Conservation (phyloP, 2,329 filamentous ascomycete species). For the Lasiodiplodia citricola region DNA sequence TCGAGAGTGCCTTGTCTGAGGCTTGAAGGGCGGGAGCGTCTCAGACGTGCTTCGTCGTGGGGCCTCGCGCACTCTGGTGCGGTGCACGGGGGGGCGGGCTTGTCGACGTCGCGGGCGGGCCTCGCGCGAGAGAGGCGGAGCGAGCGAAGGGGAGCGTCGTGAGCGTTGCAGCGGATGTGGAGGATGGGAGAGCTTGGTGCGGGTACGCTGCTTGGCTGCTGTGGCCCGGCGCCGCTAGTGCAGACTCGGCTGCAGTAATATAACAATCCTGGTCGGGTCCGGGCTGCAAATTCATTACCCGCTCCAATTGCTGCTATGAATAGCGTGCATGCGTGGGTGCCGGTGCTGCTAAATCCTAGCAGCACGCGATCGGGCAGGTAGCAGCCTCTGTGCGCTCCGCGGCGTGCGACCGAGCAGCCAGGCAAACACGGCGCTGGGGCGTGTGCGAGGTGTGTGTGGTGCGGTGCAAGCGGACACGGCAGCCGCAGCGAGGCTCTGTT, state of each 20-base stretch:
- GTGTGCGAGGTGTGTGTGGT: background rate
- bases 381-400: conserved; percentile 14
- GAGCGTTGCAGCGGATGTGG: conserved; percentile 25
- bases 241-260: conserved; percentile 24
- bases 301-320: conserved; percentile 25
- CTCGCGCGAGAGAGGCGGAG: conserved; percentile 21
- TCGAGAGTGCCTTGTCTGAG: conserved; percentile 25
- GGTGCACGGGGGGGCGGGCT: conserved; percentile 22
- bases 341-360: conserved; percentile 19
- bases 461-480: conserved; percentile 8
- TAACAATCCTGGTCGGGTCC: background rate
- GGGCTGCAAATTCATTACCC: conserved; percentile 14
- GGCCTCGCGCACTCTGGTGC: conserved; percentile 20
- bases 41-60: conserved; percentile 26
- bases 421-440: conserved; percentile 13
- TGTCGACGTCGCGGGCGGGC: conserved; percentile 25
- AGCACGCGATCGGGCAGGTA: conserved; percentile 24
- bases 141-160: conserved; percentile 13
- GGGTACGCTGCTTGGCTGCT: conserved; percentile 26
- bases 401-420: conserved; percentile 12
- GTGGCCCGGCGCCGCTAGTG: conserved; percentile 23
- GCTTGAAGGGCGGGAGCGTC: conserved; percentile 19
- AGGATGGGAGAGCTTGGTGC: conserved; percentile 26
- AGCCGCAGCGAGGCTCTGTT: conserved; percentile 19
- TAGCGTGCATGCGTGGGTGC: conserved; percentile 23